Evolutionary conservation across 495 filamentous ascomycete species (phyloP), one percentile per base, ranked within the genome.

Genomic region (Cairneyella variabilis): DNA sequence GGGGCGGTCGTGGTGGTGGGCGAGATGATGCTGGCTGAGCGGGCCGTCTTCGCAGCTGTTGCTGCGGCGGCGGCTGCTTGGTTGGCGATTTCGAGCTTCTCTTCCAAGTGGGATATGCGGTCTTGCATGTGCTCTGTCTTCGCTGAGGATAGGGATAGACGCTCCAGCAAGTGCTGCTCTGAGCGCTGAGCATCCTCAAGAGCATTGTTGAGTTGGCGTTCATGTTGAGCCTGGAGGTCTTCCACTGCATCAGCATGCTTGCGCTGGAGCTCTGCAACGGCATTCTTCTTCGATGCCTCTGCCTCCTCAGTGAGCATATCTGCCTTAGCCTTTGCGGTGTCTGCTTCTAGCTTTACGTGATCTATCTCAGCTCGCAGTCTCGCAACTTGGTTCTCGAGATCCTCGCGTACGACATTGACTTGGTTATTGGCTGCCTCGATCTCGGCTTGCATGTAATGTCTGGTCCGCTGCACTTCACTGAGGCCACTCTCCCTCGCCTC

Each of bases 31-130:
- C 47, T 45, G 11, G 43, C 42, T 11, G 68, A 60, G 3, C 60
- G 54, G 12, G 73, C 65, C n/a, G 71, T 73, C 67, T 90, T 89
- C 20, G 91, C 90, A 16, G 88, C 90, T 64, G 87, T 80, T 23
- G 82, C 91, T 51, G 93, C 95, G 47, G 92, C 90, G 56, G 83
- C 78, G 17, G 93, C 95, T 51, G 93, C 93, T 62, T 90, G 83
- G 61, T 92, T 90, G 37, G 95, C 85, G 61, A 97, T 84, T 64
- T 95, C 83, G 27, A 98, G 77, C 65, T 88, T 90, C 68, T 96
- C 89, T 67, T 96, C 89, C 1, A 97, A 79, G 57, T 91, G 86
- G 3, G 75, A 65, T 20, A 95, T 79, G 56, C 85, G 87, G 51
- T 96, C 91, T 60, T 90, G 83, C 11, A 91, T 78, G 65, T 91